phyloP scores from a whole-genome alignment of 306 rosid species.

The Castanopsis chinensis region DNA sequence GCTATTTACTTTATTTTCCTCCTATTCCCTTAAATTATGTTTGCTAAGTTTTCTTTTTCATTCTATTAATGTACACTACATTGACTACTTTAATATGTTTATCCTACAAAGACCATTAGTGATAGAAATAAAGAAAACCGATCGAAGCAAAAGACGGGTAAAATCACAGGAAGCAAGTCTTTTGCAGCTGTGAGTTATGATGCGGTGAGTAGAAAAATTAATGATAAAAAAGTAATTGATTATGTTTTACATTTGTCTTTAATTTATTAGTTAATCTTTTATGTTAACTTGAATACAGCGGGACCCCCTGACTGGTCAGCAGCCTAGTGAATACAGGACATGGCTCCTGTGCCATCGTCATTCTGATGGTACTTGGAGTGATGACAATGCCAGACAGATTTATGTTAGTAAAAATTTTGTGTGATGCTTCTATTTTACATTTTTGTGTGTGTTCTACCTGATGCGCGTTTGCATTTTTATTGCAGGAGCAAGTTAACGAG shows the following conservation, averaged over 20 bases:
- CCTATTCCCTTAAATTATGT: too few relatives aligned
- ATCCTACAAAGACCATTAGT: neutral
- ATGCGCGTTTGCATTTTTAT: neutral
- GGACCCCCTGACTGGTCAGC: neutral
- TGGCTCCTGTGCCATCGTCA: conserved; percentile 7
- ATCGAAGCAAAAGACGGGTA: conserved; percentile 5
- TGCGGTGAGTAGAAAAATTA: conserved; percentile 2
- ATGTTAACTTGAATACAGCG: neutral
- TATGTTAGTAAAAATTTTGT: neutral
- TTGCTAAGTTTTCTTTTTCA: too few relatives aligned
- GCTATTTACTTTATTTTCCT: neutral
- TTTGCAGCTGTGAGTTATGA: conserved; percentile 5
- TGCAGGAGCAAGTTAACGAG: neutral
- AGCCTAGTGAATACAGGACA: conserved; percentile 4
- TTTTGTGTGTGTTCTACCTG: neutral
- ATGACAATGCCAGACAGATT: neutral
- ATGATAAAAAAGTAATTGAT: neutral
- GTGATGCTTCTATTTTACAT: neutral
- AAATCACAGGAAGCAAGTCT: conserved; percentile 9
- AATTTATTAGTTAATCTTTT: neutral
- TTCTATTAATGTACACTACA: neutral
- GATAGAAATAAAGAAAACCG: conserved; percentile 13
- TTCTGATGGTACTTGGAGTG: conserved; percentile 1
- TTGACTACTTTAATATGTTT: neutral
- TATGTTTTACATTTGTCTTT: neutral